A percentile compares a stretch with the other conserved stretches of the same genome.
Conservation (phyloP, 176 grass and related monocot genomes). For the Pontederia paniculata region DNA sequence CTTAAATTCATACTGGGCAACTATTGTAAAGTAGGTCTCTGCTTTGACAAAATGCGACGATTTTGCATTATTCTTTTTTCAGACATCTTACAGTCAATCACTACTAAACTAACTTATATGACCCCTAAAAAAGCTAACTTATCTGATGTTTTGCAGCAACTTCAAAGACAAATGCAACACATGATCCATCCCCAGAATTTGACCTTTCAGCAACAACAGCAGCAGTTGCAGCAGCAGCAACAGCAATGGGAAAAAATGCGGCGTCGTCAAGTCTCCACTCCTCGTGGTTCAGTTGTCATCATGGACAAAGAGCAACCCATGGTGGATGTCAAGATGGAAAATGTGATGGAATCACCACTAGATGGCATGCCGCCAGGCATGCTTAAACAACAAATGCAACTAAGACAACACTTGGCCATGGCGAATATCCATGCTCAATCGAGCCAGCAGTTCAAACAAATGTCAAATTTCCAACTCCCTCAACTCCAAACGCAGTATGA, state of each 20-base stretch:
- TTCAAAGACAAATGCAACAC: slow-evolving; percentile 52
- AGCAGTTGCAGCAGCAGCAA: slow-evolving; percentile 32
- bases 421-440: slow-evolving; percentile 32
- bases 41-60: no score
- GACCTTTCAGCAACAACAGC: slow-evolving; percentile 47
- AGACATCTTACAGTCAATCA: no score
- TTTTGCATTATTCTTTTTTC: no score
- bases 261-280: slow-evolving; percentile 48
- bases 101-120: no score
- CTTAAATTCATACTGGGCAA: no score
- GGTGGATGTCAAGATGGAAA: slow-evolving; percentile 76
- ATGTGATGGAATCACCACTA: slow-evolving; percentile 52
- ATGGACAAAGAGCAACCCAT: slow-evolving; percentile 56
- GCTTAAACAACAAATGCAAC: slow-evolving; percentile 44
- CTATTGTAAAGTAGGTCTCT: no score
- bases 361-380: slow-evolving; percentile 30
- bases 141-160: slow-evolving; percentile 5
- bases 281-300: slow-evolving; percentile 57
- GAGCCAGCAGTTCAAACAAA: slow-evolving; percentile 63
- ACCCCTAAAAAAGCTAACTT: neutral
- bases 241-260: slow-evolving; percentile 49
- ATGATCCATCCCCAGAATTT: no score
- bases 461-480: slow-evolving; percentile 44
- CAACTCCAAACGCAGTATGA: slow-evolving; percentile 29
- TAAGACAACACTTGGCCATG: slow-evolving; percentile 39